These are phyloP conservation scores for Cordyceps pruinosa DNA, from an alignment of 2,329 filamentous ascomycete genomes.

Conservation along the genomic window DNA sequence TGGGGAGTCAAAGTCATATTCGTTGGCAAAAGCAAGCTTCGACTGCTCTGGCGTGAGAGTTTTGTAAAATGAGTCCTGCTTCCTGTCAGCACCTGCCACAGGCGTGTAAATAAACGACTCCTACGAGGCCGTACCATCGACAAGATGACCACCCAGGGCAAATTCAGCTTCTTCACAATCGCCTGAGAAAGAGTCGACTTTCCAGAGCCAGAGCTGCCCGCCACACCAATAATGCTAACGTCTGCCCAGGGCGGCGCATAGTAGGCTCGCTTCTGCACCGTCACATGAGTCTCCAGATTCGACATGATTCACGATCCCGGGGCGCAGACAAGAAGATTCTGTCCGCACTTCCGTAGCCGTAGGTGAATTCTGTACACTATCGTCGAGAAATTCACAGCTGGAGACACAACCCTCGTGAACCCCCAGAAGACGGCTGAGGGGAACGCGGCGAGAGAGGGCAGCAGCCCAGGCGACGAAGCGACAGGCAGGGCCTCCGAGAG, in stretches of 20 bases:
- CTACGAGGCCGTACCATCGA: constrained; percentile 64
- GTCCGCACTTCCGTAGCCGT: neutral
- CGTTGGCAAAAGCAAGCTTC: constrained; percentile 73
- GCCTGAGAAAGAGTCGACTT: constrained; percentile 92
- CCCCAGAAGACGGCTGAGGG: neutral
- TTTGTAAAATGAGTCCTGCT: constrained; percentile 97
- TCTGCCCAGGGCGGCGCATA: constrained; percentile 96
- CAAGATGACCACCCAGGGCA: constrained; percentile 96
- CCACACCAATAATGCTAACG: constrained; percentile 92
- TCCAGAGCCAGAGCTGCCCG: constrained; percentile 86
- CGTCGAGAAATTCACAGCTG: neutral
- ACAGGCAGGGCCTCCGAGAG: neutral
- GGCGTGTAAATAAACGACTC: neutral
- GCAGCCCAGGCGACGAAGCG: neutral
- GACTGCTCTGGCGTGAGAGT: constrained; percentile 73
- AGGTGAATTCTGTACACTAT: neutral
- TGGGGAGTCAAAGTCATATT: constrained; percentile 94
- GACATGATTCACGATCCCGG: constrained; percentile 18
- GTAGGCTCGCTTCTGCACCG: constrained; percentile 55
- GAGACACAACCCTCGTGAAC: constrained; percentile 5
- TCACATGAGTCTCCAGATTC: constrained; percentile 35
- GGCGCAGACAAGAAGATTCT: neutral
- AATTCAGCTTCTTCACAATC: constrained; percentile 80
- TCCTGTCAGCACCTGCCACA: neutral
- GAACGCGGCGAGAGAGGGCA: no score